These are phyloP conservation scores for Amanita molliuscula DNA, from an alignment of 768 basidiomycete genomes.

Conservation along the genomic window DNA sequence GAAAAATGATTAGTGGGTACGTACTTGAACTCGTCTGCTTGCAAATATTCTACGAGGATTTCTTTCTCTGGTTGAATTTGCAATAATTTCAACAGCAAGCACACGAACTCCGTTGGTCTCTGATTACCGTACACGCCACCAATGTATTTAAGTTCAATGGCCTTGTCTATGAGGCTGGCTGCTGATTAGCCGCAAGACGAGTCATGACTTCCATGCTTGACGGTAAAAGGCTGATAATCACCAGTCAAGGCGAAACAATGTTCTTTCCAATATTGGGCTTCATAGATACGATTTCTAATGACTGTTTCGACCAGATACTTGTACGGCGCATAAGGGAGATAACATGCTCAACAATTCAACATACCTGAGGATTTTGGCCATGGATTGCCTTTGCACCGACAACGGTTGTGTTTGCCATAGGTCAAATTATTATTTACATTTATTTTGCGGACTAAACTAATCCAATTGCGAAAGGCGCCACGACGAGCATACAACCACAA, in stretches of 20 bases:
- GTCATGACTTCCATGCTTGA: not conserved
- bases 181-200: constrained; percentile 34
- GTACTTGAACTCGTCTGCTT: constrained; percentile 97
- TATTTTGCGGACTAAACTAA: too few relatives aligned
- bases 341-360: not conserved
- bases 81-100: constrained; percentile 84
- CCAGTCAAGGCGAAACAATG: constrained; percentile 97
- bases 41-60: constrained; percentile 89
- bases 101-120: constrained; percentile 88
- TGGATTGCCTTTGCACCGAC: constrained; percentile 84
- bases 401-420: constrained; percentile 91
- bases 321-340: constrained; percentile 12
- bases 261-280: constrained; percentile 94
- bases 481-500: too few relatives aligned
- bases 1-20: constrained; percentile 16
- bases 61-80: constrained; percentile 98
- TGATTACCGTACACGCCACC: constrained; percentile 97
- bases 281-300: constrained; percentile 93
- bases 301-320: constrained; percentile 94
- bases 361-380: constrained; percentile 93
- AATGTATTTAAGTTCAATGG: constrained; percentile 69
- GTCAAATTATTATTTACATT: constrained; percentile 10
- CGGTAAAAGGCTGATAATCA: constrained; percentile 17
- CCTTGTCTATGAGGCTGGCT: constrained; percentile 88
- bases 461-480: too few relatives aligned